These are phyloP conservation scores for Halophytophthora polymorphica DNA, from an alignment of 352 stramenopile genomes.

Conservation along the genomic window DNA sequence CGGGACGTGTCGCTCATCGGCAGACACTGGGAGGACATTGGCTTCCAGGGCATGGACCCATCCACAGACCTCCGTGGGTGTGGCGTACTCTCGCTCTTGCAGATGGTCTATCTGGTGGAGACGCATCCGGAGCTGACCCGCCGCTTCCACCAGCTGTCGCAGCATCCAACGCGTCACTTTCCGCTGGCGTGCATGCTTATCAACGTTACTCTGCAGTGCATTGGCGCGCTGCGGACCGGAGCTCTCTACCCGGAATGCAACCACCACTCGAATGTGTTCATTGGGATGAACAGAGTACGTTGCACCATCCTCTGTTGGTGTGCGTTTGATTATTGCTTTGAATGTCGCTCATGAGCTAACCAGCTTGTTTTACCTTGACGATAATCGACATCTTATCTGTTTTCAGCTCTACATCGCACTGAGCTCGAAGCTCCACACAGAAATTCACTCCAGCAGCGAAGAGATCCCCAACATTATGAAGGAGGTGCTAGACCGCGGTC, in stretches of 20 bases:
- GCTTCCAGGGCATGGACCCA: constrained; percentile 87
- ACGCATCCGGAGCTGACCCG: constrained; percentile 47
- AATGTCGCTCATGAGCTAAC: background rate
- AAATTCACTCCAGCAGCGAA: constrained; percentile 36
- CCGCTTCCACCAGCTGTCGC: constrained; percentile 44
- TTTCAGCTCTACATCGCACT: constrained; percentile 49
- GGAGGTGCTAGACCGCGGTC: constrained; percentile 44
- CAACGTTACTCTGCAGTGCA: constrained; percentile 69
- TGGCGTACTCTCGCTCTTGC: constrained; percentile 81
- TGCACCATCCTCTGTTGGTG: background rate
- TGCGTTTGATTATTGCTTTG: background rate
- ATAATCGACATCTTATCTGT: background rate
- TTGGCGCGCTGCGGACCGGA: constrained; percentile 64
- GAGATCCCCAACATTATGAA: constrained; percentile 66
- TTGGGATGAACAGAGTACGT: constrained; percentile 51
- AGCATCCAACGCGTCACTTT: constrained; percentile 64
- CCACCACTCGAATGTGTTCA: constrained; percentile 50
- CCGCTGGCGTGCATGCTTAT: constrained; percentile 72
- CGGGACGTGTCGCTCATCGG: constrained; percentile 51
- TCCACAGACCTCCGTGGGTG: constrained; percentile 85
- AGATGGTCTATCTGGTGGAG: constrained; percentile 81
- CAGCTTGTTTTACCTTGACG: background rate
- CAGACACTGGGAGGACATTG: constrained; percentile 84
- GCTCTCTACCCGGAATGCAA: constrained; percentile 68
- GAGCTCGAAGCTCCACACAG: constrained; percentile 32